Evolutionary conservation across 2,329 filamentous ascomycete genomes (phyloP).

Genomic region (Mollisia scopiformis): DNA sequence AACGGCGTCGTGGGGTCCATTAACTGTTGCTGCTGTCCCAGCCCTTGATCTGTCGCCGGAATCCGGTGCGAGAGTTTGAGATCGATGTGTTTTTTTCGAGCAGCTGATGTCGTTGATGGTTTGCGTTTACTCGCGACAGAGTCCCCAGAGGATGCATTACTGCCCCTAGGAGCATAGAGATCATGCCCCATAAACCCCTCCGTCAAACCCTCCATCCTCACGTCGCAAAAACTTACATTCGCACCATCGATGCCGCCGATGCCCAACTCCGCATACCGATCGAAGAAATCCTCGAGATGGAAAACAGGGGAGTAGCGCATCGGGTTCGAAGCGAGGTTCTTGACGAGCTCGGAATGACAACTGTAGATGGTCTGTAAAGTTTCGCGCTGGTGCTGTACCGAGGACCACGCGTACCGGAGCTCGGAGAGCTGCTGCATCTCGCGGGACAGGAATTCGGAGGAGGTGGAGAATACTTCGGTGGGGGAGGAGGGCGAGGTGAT

Average conservation of each 20-base stretch:
- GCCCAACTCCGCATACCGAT: conserved; percentile 69
- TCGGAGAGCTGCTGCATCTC: conserved; percentile 82
- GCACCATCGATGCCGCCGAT: conserved; percentile 75
- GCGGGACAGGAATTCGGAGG: conserved; percentile 71
- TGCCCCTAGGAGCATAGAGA: conserved; percentile 47
- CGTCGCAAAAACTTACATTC: conserved; percentile 72
- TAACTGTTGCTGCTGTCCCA: conserved; percentile 12
- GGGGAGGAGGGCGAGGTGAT: conserved; percentile 32
- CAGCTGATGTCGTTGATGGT: conserved; percentile 36
- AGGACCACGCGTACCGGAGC: conserved; percentile 75
- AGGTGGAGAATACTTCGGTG: conserved; percentile 56
- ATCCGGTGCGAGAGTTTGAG: conserved; percentile 36
- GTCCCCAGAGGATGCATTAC: conserved; percentile 29
- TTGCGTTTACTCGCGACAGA: conserved; percentile 19
- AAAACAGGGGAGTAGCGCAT: conserved; percentile 80
- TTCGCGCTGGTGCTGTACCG: conserved; percentile 78
- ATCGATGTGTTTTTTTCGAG: conserved; percentile 40
- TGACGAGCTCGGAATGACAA: conserved; percentile 81
- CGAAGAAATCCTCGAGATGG: conserved; percentile 86
- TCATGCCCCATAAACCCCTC: conserved; percentile 57
- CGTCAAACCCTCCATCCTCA: conserved; percentile 60
- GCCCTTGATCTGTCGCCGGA: too few relatives aligned
- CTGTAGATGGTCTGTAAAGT: conserved; percentile 77
- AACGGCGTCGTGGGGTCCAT: conserved; percentile 16
- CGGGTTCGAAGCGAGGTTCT: conserved; percentile 66